Percentiles rank a stretch among this genome's conserved stretches.
Evolutionary conservation across 805 yeast species (phyloP).

Genomic region (Zygoascus ofunaensis): DNA sequence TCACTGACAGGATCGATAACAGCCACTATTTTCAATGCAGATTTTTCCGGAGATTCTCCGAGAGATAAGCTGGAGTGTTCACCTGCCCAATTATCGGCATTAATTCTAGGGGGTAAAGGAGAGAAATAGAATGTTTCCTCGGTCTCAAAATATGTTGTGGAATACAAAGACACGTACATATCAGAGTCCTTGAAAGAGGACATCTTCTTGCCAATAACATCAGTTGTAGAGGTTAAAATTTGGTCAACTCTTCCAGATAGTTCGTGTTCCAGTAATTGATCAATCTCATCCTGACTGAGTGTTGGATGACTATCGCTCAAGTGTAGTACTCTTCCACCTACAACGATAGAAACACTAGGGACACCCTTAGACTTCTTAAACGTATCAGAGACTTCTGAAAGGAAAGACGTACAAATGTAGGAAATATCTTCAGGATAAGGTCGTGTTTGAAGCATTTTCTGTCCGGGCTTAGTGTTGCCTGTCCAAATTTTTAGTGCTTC

Average conservation of each 20-base stretch:
- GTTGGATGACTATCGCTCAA: neutral
- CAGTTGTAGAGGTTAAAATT: slow-evolving; percentile 5
- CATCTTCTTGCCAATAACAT: slow-evolving; percentile 1
- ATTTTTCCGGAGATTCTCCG: slow-evolving; percentile 22
- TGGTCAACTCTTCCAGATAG: slow-evolving; percentile 11
- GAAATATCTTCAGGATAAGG: neutral
- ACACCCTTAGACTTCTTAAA: neutral
- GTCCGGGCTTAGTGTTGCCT: neutral
- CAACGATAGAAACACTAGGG: slow-evolving; percentile 4
- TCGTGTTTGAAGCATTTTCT: too few species aligned
- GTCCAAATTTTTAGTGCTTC: neutral
- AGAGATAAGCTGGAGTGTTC: slow-evolving; percentile 38
- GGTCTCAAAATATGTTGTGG: slow-evolving; percentile 10
- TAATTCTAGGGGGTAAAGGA: slow-evolving; percentile 18
- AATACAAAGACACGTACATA: slow-evolving; percentile 13
- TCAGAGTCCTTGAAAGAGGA: slow-evolving; percentile 11
- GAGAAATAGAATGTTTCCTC: slow-evolving; percentile 8
- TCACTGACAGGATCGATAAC: slow-evolving; percentile 68
- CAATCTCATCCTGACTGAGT: slow-evolving; percentile 10
- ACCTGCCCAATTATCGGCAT: slow-evolving; percentile 16
- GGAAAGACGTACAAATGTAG: neutral
- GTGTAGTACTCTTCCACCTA: slow-evolving; percentile 10
- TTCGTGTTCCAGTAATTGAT: slow-evolving; percentile 21
- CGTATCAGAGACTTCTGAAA: neutral
- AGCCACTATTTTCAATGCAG: slow-evolving; percentile 46